Percentiles rank a stretch among this genome's conserved stretches.
Evolutionary conservation across 805 yeast genomes (phyloP).

Genomic region (Candida schatavii): DNA sequence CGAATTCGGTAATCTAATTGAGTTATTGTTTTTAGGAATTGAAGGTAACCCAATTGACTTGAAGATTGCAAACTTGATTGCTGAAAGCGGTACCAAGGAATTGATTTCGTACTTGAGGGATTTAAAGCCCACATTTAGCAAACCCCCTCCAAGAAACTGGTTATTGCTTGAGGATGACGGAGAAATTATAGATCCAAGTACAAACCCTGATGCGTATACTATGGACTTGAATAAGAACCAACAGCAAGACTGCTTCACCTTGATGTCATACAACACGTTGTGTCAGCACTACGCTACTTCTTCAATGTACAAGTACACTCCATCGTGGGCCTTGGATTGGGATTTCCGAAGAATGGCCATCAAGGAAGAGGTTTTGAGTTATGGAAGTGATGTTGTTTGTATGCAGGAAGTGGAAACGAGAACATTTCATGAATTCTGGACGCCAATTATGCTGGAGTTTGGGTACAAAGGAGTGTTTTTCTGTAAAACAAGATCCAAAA

Average conservation of each 20-base stretch:
- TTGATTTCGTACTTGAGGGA: conserved; percentile 81
- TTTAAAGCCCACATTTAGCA: conserved; percentile 61
- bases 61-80: conserved; percentile 60
- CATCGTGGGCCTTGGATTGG: conserved; percentile 97
- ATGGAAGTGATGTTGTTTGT: conserved; percentile 76
- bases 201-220: conserved; percentile 30
- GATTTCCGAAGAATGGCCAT: conserved; percentile 78
- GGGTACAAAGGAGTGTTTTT: conserved; percentile 84
- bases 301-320: conserved; percentile 88
- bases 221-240: conserved; percentile 25
- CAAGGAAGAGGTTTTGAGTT: conserved; percentile 65
- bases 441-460: conserved; percentile 62
- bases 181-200: conserved; percentile 44
- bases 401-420: conserved; percentile 93
- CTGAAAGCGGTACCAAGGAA: conserved; percentile 82
- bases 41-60: conserved; percentile 88
- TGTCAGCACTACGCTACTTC: conserved; percentile 96
- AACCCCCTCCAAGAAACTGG: conserved; percentile 82
- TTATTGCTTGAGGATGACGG: conserved; percentile 75
- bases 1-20: conserved; percentile 82
- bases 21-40: conserved; percentile 81
- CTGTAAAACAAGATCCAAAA: conserved; percentile 88
- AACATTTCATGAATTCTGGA: conserved; percentile 84
- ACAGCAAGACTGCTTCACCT: conserved; percentile 53
- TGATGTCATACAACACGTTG: conserved; percentile 84